These are phyloP conservation scores for Claviceps digitariae DNA, from an alignment of 2,329 filamentous ascomycete genomes.

Conservation along the genomic window DNA sequence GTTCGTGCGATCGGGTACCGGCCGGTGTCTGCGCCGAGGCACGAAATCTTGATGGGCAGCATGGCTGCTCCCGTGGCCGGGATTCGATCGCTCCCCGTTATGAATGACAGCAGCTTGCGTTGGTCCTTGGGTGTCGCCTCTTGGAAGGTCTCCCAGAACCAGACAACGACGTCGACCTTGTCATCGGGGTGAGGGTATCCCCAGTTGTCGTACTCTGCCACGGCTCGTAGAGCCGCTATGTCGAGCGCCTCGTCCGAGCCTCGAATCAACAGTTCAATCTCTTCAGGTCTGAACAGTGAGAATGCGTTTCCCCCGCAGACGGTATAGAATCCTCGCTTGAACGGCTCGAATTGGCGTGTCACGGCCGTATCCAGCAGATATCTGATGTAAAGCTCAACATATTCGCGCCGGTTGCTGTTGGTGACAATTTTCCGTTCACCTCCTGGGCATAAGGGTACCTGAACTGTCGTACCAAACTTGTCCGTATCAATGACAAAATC, in stretches of 20 bases:
- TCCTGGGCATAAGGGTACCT: conserved; percentile 58
- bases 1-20: conserved; percentile 78
- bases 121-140: conserved; percentile 53
- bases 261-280: conserved; percentile 77
- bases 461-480: conserved; percentile 55
- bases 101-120: conserved; percentile 67
- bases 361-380: conserved; percentile 70
- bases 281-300: conserved; percentile 75
- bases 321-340: conserved; percentile 87
- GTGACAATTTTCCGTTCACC: conserved; percentile 67
- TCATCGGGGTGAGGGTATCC: conserved; percentile 39
- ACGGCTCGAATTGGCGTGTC: conserved; percentile 75
- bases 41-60: conserved; percentile 61
- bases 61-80: conserved; percentile 77
- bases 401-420: conserved; percentile 72
- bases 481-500: conserved; percentile 71
- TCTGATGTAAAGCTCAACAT: conserved; percentile 71
- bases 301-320: conserved; percentile 82
- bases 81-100: conserved; percentile 82
- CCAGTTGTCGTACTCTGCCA: conserved; percentile 78
- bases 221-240: conserved; percentile 58
- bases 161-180: conserved; percentile 54
- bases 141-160: conserved; percentile 83
- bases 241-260: conserved; percentile 77
- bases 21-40: conserved; percentile 58